Base-by-base conservation (phyloP, 306 rosid genomes). In the Quercus rubra region DNA sequence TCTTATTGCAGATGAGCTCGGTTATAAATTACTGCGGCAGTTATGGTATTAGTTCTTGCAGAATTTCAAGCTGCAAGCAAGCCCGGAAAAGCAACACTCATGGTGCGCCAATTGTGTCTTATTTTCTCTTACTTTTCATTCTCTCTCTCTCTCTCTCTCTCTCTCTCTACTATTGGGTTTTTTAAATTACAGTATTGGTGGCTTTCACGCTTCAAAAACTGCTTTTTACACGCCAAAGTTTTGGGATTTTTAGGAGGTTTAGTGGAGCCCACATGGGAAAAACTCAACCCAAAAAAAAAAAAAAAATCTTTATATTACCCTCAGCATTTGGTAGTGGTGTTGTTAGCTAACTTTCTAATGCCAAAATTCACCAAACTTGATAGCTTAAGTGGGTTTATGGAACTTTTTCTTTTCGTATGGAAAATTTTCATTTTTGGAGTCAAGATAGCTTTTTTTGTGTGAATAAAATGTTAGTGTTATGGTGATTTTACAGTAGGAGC, bases 1-100 rank as follows among this genome's bases (percentile, higher is more conserved):
- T 46, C 52, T 11, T 46, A 46, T 20, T 28, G 19, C 78, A 83
- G 80, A 88, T 88, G 91, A 80, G 77, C 83, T 71, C 83, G 54
- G 73, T 62, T 61, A 23, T 81, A 69, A 83, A 77, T 81, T 67
- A 78, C 73, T 83, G 76, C 71, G 70, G 69, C 38, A 70, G 69
- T 43, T 76, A 66, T 52, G 77, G 72, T 41, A 15, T 67, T 35
- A 73, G 18, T 33, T 77, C 82, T 76, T 62, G 41, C 80, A 54
- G 43, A 64, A 70, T 77, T 71, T 63, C 81, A 23, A 76, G 70
- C 81, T 66, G 77, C 74, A 81, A 81, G 57, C 63, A 30, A 38
- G 74, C 51, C 15, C 35, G 55, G 38, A 55, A 56, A 49, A 81
- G 49, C 54, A 73, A 28, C 27, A 71, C 43, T 35, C 77, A 17